These are phyloP conservation scores for Calocybe gangraenosa DNA, from an alignment of 768 basidiomycete genomes.

Conservation along the genomic window DNA sequence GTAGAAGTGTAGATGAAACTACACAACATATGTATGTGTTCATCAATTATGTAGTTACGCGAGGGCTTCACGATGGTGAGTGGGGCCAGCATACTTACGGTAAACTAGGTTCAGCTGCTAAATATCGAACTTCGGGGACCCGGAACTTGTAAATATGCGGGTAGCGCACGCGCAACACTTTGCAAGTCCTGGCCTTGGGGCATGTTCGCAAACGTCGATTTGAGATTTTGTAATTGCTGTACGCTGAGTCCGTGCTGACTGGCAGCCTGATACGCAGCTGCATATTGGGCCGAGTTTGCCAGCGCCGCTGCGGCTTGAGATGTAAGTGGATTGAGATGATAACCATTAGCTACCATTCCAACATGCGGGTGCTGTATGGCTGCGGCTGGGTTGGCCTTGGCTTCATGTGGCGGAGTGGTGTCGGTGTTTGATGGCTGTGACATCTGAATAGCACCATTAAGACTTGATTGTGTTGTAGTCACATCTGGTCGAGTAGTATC, in stretches of 20 bases:
- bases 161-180: constrained; percentile 21
- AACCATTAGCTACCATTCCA: constrained; percentile 36
- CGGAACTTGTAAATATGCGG: constrained; percentile 14
- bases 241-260: constrained; percentile 39
- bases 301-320: constrained; percentile 28
- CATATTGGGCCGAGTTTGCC: constrained; percentile 31
- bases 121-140: constrained; percentile 14
- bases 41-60: no score
- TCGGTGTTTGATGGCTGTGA: constrained; percentile 23
- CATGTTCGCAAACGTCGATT: constrained; percentile 47
- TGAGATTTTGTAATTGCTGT: constrained; percentile 60
- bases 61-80: no score
- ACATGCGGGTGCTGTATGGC: constrained; percentile 30
- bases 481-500: constrained; percentile 35
- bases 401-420: constrained; percentile 16
- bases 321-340: constrained; percentile 40
- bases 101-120: constrained; percentile 9
- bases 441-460: constrained; percentile 28
- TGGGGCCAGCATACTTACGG: background rate
- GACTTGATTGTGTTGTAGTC: constrained; percentile 22
- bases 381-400: constrained; percentile 16
- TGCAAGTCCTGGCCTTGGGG: constrained; percentile 30
- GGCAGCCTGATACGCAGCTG: constrained; percentile 24
- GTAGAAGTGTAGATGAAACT: no score
- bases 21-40: no score